Evolutionary conservation across 768 basidiomycete species (phyloP).

Genomic region (Dioszegia hungarica): DNA sequence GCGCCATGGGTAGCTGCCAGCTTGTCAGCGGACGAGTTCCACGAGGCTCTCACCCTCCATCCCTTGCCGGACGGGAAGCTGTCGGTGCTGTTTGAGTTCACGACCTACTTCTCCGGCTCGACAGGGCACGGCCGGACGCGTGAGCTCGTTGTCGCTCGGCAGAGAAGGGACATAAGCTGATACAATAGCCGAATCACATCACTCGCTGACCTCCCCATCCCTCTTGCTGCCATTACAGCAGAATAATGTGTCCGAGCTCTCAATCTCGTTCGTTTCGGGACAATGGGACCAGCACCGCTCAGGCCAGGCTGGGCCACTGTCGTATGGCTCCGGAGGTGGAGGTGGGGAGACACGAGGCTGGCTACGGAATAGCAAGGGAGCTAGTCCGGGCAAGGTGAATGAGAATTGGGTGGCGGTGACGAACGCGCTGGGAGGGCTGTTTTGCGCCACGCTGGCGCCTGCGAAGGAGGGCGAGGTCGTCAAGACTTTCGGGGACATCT

Average conservation of each 20-base stretch:
- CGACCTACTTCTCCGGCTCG: conserved; percentile 50
- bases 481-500: conserved; percentile 32
- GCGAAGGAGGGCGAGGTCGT: conserved; percentile 23
- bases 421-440: conserved; percentile 84
- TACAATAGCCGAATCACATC: conserved; percentile 53
- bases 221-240: conserved; percentile 80
- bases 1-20: not conserved
- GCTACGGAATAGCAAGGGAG: conserved; percentile 60
- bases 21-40: conserved; percentile 38
- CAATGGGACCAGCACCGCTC: conserved; percentile 83
- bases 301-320: conserved; percentile 66
- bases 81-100: conserved; percentile 73
- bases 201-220: conserved; percentile 76
- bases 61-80: conserved; percentile 79
- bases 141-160: conserved; percentile 44
- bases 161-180: not conserved
- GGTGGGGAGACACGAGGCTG: conserved; percentile 90
- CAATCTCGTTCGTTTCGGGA: conserved; percentile 83
- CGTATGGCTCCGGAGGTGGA: conserved; percentile 63
- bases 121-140: conserved; percentile 55
- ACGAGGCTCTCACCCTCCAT: conserved; percentile 57
- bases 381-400: conserved; percentile 6
- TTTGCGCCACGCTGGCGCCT: conserved; percentile 84
- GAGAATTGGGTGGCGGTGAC: conserved; percentile 64
- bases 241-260: conserved; percentile 80